Conservation (phyloP, 2,329 filamentous ascomycete species). For the Fusarium sp. region DNA sequence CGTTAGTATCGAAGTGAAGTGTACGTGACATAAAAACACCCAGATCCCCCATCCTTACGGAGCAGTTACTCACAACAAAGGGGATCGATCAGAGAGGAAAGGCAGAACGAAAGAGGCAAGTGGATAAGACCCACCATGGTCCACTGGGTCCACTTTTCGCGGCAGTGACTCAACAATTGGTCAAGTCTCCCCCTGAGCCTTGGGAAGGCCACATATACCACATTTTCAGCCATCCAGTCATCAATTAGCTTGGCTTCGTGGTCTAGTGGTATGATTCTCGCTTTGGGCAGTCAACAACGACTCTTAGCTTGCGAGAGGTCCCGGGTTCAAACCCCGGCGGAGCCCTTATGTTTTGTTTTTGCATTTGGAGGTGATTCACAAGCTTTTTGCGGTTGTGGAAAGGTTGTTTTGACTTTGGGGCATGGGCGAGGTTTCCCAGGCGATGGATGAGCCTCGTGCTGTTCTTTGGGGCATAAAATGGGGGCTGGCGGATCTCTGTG, state of each 20-base stretch:
- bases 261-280: slow-evolving; percentile 36
- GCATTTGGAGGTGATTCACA: not conserved
- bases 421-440: not conserved
- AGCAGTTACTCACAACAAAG: not conserved
- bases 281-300: too few species aligned
- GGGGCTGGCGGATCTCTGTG: not conserved
- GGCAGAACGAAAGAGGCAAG: not conserved
- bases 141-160: not conserved
- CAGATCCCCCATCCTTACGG: not conserved
- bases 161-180: too few species aligned
- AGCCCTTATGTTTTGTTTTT: slow-evolving; percentile 7
- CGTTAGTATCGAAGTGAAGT: not conserved
- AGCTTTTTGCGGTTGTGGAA: not conserved
- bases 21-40: not conserved
- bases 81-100: not conserved
- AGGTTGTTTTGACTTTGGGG: not conserved
- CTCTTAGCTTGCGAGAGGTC: slow-evolving; percentile 58
- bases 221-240: not conserved
- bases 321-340: slow-evolving; percentile 58
- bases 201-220: not conserved
- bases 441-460: not conserved
- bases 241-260: slow-evolving; percentile 20
- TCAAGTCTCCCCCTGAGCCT: too few species aligned
- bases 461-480: not conserved
- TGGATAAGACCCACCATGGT: not conserved